phyloP scores from a whole-genome alignment of 345 rosid genomes.

The Aethionema arabicum region DNA sequence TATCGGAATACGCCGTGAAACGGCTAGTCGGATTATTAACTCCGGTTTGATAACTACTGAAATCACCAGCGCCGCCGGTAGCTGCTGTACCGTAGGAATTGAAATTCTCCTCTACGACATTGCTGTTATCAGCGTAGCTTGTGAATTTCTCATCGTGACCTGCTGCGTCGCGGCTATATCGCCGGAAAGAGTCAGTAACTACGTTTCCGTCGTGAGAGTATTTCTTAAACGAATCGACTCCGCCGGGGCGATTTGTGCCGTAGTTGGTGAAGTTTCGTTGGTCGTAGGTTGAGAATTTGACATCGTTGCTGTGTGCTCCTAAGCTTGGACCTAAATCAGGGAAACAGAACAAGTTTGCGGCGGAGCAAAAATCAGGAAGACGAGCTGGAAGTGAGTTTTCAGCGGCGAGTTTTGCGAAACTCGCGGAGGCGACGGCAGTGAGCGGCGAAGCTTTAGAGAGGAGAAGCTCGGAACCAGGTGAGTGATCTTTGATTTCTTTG shows the following conservation, averaged over 20 bases:
- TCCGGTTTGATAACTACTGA: slow-evolving; percentile 49
- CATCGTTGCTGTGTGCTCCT: slow-evolving; percentile 47
- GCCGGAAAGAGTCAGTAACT: slow-evolving; percentile 51
- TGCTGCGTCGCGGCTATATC: slow-evolving; percentile 51
- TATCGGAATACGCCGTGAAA: slow-evolving; percentile 65
- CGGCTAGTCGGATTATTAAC: slow-evolving; percentile 62
- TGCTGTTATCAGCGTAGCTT: slow-evolving; percentile 42
- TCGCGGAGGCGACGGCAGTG: slow-evolving; percentile 58
- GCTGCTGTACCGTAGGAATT: slow-evolving; percentile 63
- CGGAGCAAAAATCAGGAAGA: slow-evolving; percentile 70
- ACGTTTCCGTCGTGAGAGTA: slow-evolving; percentile 47
- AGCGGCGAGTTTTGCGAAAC: slow-evolving; percentile 68
- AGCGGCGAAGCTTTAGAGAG: slow-evolving; percentile 82
- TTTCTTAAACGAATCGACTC: slow-evolving; percentile 53
- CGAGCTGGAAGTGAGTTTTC: slow-evolving; percentile 54
- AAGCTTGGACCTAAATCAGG: slow-evolving; percentile 48
- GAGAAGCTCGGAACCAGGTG: slow-evolving; percentile 54
- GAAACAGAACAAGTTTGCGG: slow-evolving; percentile 86
- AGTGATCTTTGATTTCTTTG: slow-evolving; percentile 53
- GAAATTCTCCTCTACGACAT: slow-evolving; percentile 72
- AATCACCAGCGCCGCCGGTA: slow-evolving; percentile 64
- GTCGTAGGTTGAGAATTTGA: slow-evolving; percentile 53
- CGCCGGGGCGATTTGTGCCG: slow-evolving; percentile 50
- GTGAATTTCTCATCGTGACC: slow-evolving; percentile 49
- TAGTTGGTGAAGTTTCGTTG: slow-evolving; percentile 78